Evolutionary conservation across 768 basidiomycete genomes (phyloP).

Genomic region (Panaeolus papilionaceus): DNA sequence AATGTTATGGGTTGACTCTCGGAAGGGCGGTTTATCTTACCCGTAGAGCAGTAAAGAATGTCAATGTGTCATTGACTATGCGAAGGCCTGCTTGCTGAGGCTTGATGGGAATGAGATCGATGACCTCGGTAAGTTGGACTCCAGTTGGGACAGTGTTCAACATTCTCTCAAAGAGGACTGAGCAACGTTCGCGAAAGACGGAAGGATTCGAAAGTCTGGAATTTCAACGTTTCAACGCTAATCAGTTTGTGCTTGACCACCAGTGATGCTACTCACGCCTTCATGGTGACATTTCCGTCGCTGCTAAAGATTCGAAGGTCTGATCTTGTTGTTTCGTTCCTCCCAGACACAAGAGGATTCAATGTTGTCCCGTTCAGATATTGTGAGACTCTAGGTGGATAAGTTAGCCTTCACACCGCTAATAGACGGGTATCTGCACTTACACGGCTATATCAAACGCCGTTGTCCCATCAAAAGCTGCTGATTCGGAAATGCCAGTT

Average conservation of each 20-base stretch:
- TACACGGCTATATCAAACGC: constrained; percentile 41
- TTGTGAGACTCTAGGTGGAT: constrained; percentile 36
- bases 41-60: constrained; percentile 30
- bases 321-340: constrained; percentile 43
- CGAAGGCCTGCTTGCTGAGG: constrained; percentile 30
- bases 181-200: constrained; percentile 38
- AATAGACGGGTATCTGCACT: constrained; percentile 17
- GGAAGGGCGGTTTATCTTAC: neutral
- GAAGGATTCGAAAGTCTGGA: constrained; percentile 30
- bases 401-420: neutral
- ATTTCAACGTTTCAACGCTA: neutral
- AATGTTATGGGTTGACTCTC: too few relatives aligned
- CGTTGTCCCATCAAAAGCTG: constrained; percentile 37
- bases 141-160: constrained; percentile 46
- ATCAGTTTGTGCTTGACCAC: neutral
- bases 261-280: constrained; percentile 29
- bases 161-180: constrained; percentile 43
- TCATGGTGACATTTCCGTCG: constrained; percentile 47
- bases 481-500: constrained; percentile 25
- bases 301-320: constrained; percentile 44
- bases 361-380: constrained; percentile 46
- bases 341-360: constrained; percentile 41
- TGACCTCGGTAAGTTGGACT: constrained; percentile 42
- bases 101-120: constrained; percentile 41
- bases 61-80: constrained; percentile 29